These are phyloP conservation scores for Acacia acuminata DNA, from an alignment of 306 rosid genomes.

Conservation along the genomic window DNA sequence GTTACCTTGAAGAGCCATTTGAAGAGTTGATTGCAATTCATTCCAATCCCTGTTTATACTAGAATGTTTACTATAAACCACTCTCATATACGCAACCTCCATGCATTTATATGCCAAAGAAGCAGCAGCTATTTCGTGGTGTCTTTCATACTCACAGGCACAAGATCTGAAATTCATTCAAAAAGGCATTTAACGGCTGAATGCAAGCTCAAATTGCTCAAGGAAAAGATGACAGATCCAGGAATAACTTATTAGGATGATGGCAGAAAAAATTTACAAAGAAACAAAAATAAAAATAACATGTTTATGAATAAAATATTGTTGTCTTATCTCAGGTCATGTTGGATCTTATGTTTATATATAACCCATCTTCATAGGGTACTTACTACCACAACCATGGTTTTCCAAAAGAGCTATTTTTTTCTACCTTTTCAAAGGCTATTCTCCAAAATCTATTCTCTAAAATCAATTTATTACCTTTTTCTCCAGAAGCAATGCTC, in stretches of 20 bases:
- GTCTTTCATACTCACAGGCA: conserved; percentile 67
- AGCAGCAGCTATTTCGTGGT: conserved; percentile 74
- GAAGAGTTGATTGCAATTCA: conserved; percentile 68
- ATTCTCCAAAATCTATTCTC: too few species aligned
- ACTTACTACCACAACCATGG: background rate
- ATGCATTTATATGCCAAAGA: conserved; percentile 92
- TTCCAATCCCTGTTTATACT: conserved; percentile 53
- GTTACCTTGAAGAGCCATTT: conserved; percentile 77
- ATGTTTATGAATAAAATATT: background rate
- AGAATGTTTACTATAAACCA: conserved; percentile 60
- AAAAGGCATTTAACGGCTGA: conserved; percentile 5
- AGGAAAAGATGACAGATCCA: conserved; percentile 4
- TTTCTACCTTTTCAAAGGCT: too few species aligned
- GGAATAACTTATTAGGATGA: background rate
- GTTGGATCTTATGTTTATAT: background rate
- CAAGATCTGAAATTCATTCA: conserved; percentile 64
- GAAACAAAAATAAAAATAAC: background rate
- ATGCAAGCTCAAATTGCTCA: conserved; percentile 23
- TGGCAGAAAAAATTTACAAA: background rate
- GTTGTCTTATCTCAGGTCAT: background rate
- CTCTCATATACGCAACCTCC: conserved; percentile 82
- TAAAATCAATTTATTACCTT: too few species aligned
- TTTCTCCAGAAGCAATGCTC: too few species aligned
- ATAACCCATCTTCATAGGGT: background rate
- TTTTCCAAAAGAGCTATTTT: too few species aligned